Evolutionary conservation across 202 grass and related monocot species (phyloP).

Genomic region (Brachypodium distachyon): DNA sequence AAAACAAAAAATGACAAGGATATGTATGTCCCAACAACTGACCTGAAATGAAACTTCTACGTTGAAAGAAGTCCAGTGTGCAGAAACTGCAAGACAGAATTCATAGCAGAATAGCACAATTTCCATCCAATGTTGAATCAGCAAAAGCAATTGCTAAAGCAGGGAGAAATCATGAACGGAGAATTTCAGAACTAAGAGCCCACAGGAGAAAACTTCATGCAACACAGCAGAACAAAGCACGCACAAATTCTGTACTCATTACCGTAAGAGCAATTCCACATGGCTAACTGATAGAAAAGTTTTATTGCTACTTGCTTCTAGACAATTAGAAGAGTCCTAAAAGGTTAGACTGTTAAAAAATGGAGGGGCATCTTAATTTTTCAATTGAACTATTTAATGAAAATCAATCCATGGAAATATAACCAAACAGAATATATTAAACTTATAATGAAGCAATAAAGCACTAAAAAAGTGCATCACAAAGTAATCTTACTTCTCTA

Average conservation of each 20-base stretch:
- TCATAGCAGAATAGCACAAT: not conserved
- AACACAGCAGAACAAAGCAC: constrained; percentile 15
- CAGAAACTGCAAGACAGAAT: not conserved
- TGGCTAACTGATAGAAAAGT: not conserved
- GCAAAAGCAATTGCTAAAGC: not conserved
- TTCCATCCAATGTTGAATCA: not conserved
- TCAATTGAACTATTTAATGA: not conserved
- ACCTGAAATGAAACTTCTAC: not conserved
- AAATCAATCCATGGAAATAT: not conserved
- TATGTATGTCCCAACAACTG: not conserved
- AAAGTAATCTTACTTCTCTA: no score
- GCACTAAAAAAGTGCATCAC: not conserved
- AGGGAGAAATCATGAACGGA: not conserved
- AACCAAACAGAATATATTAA: not conserved
- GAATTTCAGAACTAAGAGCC: not conserved
- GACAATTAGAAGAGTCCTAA: not conserved
- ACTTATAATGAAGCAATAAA: not conserved
- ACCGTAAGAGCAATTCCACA: not conserved
- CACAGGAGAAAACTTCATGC: constrained; percentile 8
- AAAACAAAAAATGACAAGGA: not conserved
- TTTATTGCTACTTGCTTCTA: not conserved
- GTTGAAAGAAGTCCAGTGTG: not conserved
- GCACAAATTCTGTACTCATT: not conserved
- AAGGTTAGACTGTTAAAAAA: not conserved
- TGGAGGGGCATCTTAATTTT: not conserved